Base-by-base conservation (phyloP, 352 stramenopile species). In the Saprolegnia diclina region DNA sequence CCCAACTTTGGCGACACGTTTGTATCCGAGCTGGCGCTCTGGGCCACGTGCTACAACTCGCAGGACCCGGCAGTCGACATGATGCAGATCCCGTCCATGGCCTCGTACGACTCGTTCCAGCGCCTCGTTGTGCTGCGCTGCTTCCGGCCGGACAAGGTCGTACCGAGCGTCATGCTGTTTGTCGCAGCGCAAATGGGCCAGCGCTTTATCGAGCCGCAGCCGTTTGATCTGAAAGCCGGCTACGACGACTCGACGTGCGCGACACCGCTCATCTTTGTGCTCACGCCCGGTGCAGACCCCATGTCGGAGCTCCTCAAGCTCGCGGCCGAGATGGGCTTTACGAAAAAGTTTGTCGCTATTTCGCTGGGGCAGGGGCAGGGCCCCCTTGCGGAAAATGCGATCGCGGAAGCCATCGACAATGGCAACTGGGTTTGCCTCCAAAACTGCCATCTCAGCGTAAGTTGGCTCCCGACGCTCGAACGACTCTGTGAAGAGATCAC, bases 201-300 rank as follows among this genome's bases (percentile, higher is more conserved):
- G 64, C 79, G 82, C 7, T 98, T 97, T 73, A 96, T 98, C 38
- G 94, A 98, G 72, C 88, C 91, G 4, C 83, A 95, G 67, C 90
- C 89, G 9, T 98, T 98, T 52, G 89, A 98, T 72, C 71, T 98
- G 1, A 92, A 92, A 44, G 89, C 88, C 18, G 89, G 87, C 11
- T 98, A 90, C 62, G 83, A 95, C 21, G 95, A 98, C 72, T 97
- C 91, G 5, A 97, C 85, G 26, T 98, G 88, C 73, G 81, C 89
- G n/a, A 98, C 93, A 29, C 94, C 95, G 14, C 77, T 98, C 7
- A 96, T 98, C 61, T 98, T 98, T 74, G 89, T 98, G 50, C 79
- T 98, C 19, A 97, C 93, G 7, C 92, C 93, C 1, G 95, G 95
- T 29, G 91, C 95, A 6, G 95, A 98, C 64, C 94, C 95, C 4